A percentile compares a stretch with the other conserved stretches of the same genome.
phyloP scores from a whole-genome alignment of 2,329 filamentous ascomycete genomes.

The Ceratocystis colombiana region DNA sequence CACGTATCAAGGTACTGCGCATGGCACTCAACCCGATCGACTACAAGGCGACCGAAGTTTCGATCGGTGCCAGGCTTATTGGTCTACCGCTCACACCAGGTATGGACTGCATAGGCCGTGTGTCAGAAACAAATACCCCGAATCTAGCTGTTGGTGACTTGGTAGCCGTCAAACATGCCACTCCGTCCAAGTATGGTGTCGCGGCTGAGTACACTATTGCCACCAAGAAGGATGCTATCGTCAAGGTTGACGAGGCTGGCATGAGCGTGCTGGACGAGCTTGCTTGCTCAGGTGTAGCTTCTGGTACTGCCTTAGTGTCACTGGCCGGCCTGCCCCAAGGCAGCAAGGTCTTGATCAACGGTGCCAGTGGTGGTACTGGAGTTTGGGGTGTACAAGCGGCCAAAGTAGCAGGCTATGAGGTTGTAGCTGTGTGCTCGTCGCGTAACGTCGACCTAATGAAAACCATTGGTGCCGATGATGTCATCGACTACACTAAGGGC shows the following conservation, averaged over 20 bases:
- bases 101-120: conserved; percentile 43
- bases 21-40: conserved; percentile 42
- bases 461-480: conserved; percentile 52
- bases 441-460: conserved; percentile 48
- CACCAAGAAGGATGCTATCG: conserved; percentile 27
- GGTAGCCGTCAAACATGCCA: conserved; percentile 36
- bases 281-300: conserved; percentile 40
- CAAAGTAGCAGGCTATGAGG: conserved; percentile 50
- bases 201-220: conserved; percentile 38
- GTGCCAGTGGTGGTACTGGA: conserved; percentile 54
- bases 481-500: conserved; percentile 49
- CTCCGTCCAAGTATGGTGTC: conserved; percentile 33
- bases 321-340: conserved; percentile 32
- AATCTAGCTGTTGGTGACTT: conserved; percentile 35
- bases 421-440: conserved; percentile 51
- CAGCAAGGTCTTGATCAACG: conserved; percentile 55
- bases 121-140: conserved; percentile 33
- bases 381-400: conserved; percentile 54
- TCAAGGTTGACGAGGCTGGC: conserved; percentile 21
- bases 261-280: conserved; percentile 40
- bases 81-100: conserved; percentile 39
- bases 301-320: conserved; percentile 28
- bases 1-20: conserved; percentile 38
- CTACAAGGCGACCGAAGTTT: conserved; percentile 38
- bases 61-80: conserved; percentile 31